Evolutionary conservation across 2,329 filamentous ascomycete genomes (phyloP), one percentile per base, ranked within the genome.

Genomic region (Colletotrichum agaves): DNA sequence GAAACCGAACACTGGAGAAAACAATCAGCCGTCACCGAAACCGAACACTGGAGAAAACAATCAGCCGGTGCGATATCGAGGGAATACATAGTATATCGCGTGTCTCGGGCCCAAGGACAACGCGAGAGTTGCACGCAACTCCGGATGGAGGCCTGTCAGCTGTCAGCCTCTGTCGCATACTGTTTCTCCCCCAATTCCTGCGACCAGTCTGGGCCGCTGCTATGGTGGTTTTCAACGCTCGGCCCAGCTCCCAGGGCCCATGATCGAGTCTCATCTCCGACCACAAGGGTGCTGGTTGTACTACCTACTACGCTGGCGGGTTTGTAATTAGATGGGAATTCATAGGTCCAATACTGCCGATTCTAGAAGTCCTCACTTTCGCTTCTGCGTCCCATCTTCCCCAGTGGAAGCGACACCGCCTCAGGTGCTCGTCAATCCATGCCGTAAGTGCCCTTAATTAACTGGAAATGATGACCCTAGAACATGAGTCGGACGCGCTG

Each of bases 221-320:
- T 27, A 27, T 4, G 2, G 21, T 23, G 4, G 21, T 23, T 27
- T 27, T 27, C 8, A 7, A 27, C 27, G 27, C 27, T 27, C 27
- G 27, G 27, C 27, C 27, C 8, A 27, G 6, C 27, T 27, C 8
- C 4, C 27, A 27, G 27, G 46, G 27, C 49, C 47, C 33, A 37
- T 53, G 44, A 41, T 63, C 60, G 47, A 67, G 64, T 52, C 60
- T 67, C 64, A 63, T 67, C 52, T 67, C 64, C 64, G 64, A 37
- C 37, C 46, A 19, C 59, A 27, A 46, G 64, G 60, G 50, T 63
- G 12, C 41, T 46, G 31, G 19, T 41, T 58, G 27, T 57, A 21
- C 52, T 63, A 33, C 44, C 11, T 31, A 21, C 58, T 52, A 19
- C 17, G 37, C 21, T 41, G 50, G 21, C 17, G 13, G 27, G 27